Base-by-base conservation (phyloP, 2,329 filamentous ascomycete species). In the Gnomoniopsis smithogilvyi region DNA sequence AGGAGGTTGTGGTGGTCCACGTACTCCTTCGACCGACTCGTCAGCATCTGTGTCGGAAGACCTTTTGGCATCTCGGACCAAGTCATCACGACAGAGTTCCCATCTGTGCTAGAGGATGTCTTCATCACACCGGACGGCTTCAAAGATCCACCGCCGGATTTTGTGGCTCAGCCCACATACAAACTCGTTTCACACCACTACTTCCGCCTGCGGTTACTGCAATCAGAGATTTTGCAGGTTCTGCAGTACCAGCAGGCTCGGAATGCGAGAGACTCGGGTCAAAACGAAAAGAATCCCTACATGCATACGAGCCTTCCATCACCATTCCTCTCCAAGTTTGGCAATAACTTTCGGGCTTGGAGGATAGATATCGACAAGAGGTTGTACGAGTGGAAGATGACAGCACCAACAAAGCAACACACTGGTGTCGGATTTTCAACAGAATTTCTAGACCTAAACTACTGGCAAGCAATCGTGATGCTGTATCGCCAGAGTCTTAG, bases 401-500 rank as follows among this genome's bases (percentile, higher is more conserved):
- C 86, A 6, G 89, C 92, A 1, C 95, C 94, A 0, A 88, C 84
- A 0, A 87, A 89, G 63, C 75, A 84, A 22, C 86, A 95, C 59
- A 96, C 91, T 0, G 93, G 93, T 1, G 95, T 98, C 2, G 86
- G 86, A 3, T 98, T 98, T 71, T 92, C 90, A 0, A 87, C 91
- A 1, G 89, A 96, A 58, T 96, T 98, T 67, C 76, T 97, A 4
- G 92, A 97, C 67, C 81, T 98, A 62, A 98, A 98, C 72, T 98
- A 98, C 74, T 98, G 94, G 93, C 94, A 97, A 72, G 92, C 92
- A 3, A 87, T 98, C 62, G 96, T 97, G 65, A 92, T 97, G 88
- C 83, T 98, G 21, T 98, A 98, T 72, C 83, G 94, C 57, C 94
- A 96, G 73, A 95, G 92, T 72, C 74, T 96, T 62, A 89, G 91